A percentile compares a stretch with the other conserved stretches of the same genome.
Conservation (phyloP, 2,329 filamentous ascomycete species). For the Beauveria sp. region DNA sequence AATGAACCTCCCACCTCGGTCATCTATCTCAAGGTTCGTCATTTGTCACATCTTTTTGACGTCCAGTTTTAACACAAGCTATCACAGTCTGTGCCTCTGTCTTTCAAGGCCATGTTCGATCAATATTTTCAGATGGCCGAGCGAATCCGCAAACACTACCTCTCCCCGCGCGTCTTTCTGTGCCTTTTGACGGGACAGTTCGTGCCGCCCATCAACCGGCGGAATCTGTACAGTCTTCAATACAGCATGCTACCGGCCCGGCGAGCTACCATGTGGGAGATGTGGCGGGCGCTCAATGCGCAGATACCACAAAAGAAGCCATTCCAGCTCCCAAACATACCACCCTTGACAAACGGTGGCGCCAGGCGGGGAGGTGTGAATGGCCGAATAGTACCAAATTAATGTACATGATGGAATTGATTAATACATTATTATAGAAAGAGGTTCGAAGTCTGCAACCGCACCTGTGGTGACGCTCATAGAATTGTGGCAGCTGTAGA, state of each 20-base stretch:
- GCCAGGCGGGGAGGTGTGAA: constrained; percentile 20
- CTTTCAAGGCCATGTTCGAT: constrained; percentile 89
- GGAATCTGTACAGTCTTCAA: constrained; percentile 90
- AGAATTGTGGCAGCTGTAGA: background rate
- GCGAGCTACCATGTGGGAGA: constrained; percentile 71
- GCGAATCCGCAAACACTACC: constrained; percentile 89
- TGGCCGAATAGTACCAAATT: constrained; percentile 21
- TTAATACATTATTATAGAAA: background rate
- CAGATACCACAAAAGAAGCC: constrained; percentile 38
- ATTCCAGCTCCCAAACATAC: constrained; percentile 28
- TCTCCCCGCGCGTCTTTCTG: constrained; percentile 79
- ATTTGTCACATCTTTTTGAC: background rate
- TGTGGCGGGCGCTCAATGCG: constrained; percentile 68
- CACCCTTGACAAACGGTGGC: constrained; percentile 24
- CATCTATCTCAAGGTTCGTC: constrained; percentile 71
- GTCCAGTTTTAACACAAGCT: background rate
- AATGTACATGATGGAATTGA: constrained; percentile 6
- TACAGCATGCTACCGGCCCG: constrained; percentile 93
- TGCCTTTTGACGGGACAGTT: constrained; percentile 86
- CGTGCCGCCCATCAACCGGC: constrained; percentile 88
- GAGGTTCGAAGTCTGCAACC: background rate
- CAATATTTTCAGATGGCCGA: constrained; percentile 94
- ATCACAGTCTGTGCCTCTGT: constrained; percentile 72
- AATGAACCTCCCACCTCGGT: constrained; percentile 63
- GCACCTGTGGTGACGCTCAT: background rate